Percentiles rank a stretch among this genome's conserved stretches.
Evolutionary conservation across 2,329 filamentous ascomycete species (phyloP).

Genomic region (Phialemoniopsis sp.): DNA sequence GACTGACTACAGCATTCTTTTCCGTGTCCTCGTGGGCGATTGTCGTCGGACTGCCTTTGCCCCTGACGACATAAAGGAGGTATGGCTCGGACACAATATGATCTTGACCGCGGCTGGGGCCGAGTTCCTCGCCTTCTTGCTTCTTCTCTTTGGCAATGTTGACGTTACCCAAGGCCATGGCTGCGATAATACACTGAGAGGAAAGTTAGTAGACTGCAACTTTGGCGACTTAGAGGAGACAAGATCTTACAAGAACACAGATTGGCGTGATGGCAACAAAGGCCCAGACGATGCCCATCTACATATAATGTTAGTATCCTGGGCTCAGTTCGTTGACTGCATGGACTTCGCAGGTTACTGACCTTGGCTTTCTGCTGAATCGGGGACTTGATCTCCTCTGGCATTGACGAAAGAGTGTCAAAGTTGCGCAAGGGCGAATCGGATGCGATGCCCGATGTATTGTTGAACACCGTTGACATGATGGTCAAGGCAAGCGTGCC

Average conservation of each 20-base stretch:
- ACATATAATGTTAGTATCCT: too few species aligned
- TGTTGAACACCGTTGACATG: conserved; percentile 68
- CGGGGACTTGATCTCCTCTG: conserved; percentile 23
- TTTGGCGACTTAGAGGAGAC: not conserved
- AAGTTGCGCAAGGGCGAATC: conserved; percentile 25
- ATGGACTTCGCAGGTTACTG: not conserved
- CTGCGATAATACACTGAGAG: conserved; percentile 16
- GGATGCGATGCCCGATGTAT: conserved; percentile 27
- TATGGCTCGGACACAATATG: too few species aligned
- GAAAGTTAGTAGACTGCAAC: not conserved
- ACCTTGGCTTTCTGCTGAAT: conserved; percentile 38
- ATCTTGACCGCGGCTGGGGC: conserved; percentile 11
- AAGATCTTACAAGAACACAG: conserved; percentile 33
- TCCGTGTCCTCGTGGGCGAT: too few species aligned
- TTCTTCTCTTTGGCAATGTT: conserved; percentile 17
- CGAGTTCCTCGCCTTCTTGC: not conserved
- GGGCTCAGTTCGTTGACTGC: not conserved
- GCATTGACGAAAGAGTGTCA: conserved; percentile 25
- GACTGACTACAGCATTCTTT: too few species aligned
- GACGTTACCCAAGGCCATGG: conserved; percentile 25
- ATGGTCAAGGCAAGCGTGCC: conserved; percentile 62
- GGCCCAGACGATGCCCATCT: conserved; percentile 58
- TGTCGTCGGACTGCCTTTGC: too few species aligned
- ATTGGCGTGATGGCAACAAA: conserved; percentile 60
- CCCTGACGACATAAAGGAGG: too few species aligned